Conservation (phyloP, 2,329 filamentous ascomycete species). For the Mariannaea elegans region DNA sequence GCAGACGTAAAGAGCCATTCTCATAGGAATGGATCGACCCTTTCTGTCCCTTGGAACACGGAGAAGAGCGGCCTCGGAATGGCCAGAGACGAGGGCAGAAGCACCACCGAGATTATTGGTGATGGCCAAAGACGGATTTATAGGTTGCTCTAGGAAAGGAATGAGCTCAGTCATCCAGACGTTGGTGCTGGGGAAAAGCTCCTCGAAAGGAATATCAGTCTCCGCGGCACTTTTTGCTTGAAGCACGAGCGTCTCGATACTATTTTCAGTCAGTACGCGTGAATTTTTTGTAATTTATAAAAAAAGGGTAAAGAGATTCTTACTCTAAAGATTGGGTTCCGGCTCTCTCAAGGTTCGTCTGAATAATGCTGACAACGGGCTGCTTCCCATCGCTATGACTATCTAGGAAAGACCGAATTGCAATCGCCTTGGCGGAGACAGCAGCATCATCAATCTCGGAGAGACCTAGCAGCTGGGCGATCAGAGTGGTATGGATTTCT, state of each 20-base stretch:
- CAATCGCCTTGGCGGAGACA: conserved; percentile 51
- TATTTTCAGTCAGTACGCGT: conserved; percentile 32
- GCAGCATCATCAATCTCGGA: conserved; percentile 57
- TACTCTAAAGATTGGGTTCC: conserved; percentile 61
- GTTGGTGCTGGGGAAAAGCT: conserved; percentile 69
- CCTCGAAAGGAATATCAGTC: conserved; percentile 44
- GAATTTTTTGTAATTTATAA: no score
- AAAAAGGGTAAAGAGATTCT: conserved; percentile 24
- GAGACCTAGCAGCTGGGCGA: conserved; percentile 62
- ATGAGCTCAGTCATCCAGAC: conserved; percentile 74
- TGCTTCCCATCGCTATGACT: conserved; percentile 51
- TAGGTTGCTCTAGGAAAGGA: conserved; percentile 58
- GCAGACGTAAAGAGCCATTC: conserved; percentile 77
- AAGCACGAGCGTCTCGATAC: conserved; percentile 62
- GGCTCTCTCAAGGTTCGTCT: conserved; percentile 62
- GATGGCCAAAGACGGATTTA: conserved; percentile 74
- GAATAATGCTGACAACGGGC: conserved; percentile 61
- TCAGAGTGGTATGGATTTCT: conserved; percentile 57
- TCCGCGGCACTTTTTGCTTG: conserved; percentile 50
- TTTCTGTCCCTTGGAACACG: conserved; percentile 67
- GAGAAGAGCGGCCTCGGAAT: conserved; percentile 35
- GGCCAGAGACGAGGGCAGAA: conserved; percentile 66
- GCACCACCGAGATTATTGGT: conserved; percentile 77
- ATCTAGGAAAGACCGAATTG: conserved; percentile 58
- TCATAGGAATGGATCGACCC: conserved; percentile 76